Evolutionary conservation across 306 rosid species (phyloP).

Genomic region (Citrullus mucosospermus): DNA sequence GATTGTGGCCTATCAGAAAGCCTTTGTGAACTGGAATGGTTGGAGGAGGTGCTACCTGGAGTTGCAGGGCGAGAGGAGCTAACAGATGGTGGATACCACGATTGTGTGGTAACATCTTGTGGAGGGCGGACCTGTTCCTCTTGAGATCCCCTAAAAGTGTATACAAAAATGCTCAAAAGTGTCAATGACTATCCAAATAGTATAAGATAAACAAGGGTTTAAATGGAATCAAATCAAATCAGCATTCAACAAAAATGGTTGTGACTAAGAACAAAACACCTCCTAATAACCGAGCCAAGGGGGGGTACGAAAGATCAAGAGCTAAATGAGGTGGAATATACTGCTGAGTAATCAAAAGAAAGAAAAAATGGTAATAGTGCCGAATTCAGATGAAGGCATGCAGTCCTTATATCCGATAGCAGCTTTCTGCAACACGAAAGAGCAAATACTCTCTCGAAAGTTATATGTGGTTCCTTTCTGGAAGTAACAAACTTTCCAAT

Average conservation of each 20-base stretch:
- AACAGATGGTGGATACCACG: constrained; percentile 81
- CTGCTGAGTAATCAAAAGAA: neutral
- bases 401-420: neutral
- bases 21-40: constrained; percentile 32
- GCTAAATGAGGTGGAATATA: neutral
- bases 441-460: neutral
- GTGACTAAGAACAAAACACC: neutral
- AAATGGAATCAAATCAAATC: neutral
- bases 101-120: constrained; percentile 46
- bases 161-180: neutral
- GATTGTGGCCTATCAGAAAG: constrained; percentile 29
- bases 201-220: neutral
- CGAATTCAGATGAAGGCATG: neutral
- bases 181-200: neutral
- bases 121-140: constrained; percentile 61
- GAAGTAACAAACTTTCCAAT: neutral
- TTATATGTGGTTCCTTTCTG: neutral
- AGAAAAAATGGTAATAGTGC: neutral
- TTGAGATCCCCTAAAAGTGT: constrained; percentile 59
- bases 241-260: neutral
- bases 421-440: neutral
- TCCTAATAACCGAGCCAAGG: neutral
- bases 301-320: neutral
- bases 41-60: constrained; percentile 38
- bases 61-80: constrained; percentile 57